Evolutionary conservation across 768 basidiomycete species (phyloP).

Genomic region (Lyophyllum atratum): DNA sequence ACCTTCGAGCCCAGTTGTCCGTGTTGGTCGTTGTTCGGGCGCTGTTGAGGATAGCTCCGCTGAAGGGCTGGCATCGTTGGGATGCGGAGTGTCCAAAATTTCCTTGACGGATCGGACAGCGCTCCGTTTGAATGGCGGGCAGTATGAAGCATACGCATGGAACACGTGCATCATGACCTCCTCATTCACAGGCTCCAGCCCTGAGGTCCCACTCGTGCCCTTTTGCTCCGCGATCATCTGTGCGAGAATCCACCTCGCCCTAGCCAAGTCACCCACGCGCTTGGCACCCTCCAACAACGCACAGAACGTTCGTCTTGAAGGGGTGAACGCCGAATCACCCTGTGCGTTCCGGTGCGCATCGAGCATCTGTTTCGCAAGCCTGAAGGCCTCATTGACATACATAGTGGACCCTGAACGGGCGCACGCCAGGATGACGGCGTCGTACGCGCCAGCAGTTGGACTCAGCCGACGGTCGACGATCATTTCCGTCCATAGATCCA

Average conservation of each 20-base stretch:
- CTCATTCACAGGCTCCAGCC: constrained; percentile 48
- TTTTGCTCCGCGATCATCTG: constrained; percentile 62
- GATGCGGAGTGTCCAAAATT: background rate
- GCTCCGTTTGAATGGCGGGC: constrained; percentile 63
- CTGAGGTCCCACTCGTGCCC: constrained; percentile 19
- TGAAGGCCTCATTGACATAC: constrained; percentile 81
- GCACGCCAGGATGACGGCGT: constrained; percentile 82
- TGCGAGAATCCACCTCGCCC: constrained; percentile 88
- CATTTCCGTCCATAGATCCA: constrained; percentile 95
- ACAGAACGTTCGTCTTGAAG: constrained; percentile 70
- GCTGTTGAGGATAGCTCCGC: background rate
- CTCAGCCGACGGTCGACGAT: constrained; percentile 63
- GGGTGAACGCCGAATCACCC: constrained; percentile 55
- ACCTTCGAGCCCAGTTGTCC: constrained; percentile 1
- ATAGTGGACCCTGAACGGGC: constrained; percentile 60
- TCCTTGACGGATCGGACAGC: constrained; percentile 44
- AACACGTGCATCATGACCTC: constrained; percentile 83
- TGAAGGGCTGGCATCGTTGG: background rate
- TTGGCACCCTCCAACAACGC: constrained; percentile 92
- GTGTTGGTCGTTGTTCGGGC: constrained; percentile 1
- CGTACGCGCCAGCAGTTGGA: constrained; percentile 73
- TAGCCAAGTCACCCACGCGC: constrained; percentile 77
- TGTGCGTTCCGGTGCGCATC: constrained; percentile 71
- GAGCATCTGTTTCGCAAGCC: constrained; percentile 85
- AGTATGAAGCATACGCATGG: constrained; percentile 84